Evolutionary conservation across 2,329 filamentous ascomycete genomes (phyloP), one percentile per base, ranked within the genome.

Genomic region (Cucurbitaria berberidis): DNA sequence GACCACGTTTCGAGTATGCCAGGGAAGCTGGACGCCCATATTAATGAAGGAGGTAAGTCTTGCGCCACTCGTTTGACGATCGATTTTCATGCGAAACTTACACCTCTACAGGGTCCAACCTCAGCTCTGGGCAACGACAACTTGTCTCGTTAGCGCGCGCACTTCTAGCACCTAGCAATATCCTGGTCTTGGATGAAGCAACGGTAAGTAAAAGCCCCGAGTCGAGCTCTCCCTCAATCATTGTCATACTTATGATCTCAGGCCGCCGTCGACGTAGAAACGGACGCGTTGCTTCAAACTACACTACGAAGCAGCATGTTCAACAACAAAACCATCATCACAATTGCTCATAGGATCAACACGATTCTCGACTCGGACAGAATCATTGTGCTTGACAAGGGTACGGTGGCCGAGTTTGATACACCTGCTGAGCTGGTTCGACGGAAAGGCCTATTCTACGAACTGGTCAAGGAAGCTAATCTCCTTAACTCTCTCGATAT

Each of bases 301-400:
- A 88, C 86, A 18, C 73, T 88, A 42, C 81, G 86, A 51, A 86
- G 82, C 69, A 83, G 77, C 65, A 82, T 86, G 74, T 99, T 99
- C 78, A 84, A 88, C 57, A 91, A 97, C 76, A 87, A 91, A 48
- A 99, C 95, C 32, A 98, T 99, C 76, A 96, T 99, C 76, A 99
- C 95, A 1, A 96, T 99, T 68, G 95, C 95, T 22, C 95, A 99
- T 79, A 88, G 95, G 49, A 96, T 99, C 80, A 98, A 98, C 79
- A 99, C 95, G 10, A 98, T 99, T 67, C 83, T 99, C 13, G 86
- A 89, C 68, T 86, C 84, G 56, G 93, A 99, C 78, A 86, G 93
- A 45, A 95, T 99, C 57, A 88, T 99, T 30, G 95, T 99, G 44
- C 84, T 99, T 5, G 92, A 98, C 72, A 89, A 89, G 75, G 95